Conservation (phyloP, 176 grass and related monocot species). For the Elymus sibiricus region DNA sequence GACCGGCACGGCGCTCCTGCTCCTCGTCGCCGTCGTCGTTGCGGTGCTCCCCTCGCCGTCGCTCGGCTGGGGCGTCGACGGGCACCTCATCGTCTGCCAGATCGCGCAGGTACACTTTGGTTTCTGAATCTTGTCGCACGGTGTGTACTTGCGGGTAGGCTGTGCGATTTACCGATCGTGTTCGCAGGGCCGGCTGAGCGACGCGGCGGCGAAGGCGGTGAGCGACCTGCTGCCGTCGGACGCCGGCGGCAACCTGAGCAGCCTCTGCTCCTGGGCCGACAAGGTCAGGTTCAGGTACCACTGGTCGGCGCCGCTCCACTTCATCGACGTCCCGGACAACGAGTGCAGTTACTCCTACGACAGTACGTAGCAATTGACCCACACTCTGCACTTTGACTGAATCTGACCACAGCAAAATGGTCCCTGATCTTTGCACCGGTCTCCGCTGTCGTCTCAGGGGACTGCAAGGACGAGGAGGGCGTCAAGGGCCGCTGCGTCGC, state of each 20-base stretch:
- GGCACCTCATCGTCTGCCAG: conserved; percentile 54
- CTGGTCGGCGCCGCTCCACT: conserved; percentile 59
- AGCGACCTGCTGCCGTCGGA: conserved; percentile 52
- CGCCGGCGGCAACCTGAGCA: conserved; percentile 46
- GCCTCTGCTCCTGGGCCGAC: conserved; percentile 65
- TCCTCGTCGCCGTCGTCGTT: not conserved
- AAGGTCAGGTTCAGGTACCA: conserved; percentile 38
- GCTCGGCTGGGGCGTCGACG: conserved; percentile 49
- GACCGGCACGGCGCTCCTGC: not conserved
- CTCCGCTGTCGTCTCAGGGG: not conserved
- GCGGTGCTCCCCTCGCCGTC: conserved; percentile 31
- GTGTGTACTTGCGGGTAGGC: no score
- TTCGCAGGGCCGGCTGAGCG: conserved; percentile 20
- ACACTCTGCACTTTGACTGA: not conserved
- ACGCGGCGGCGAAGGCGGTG: conserved; percentile 40
- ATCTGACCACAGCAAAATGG: not conserved
- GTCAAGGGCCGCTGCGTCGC: conserved; percentile 56
- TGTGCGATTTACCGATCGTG: not conserved
- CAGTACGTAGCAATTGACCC: conserved; percentile 10
- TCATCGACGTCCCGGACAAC: conserved; percentile 52
- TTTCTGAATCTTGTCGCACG: not conserved
- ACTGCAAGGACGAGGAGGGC: conserved; percentile 65
- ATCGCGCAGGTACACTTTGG: conserved; percentile 55
- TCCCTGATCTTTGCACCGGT: not conserved
- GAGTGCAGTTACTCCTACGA: conserved; percentile 56